Conservation (phyloP, 148 eudicot species). For the Spergularia marina region DNA sequence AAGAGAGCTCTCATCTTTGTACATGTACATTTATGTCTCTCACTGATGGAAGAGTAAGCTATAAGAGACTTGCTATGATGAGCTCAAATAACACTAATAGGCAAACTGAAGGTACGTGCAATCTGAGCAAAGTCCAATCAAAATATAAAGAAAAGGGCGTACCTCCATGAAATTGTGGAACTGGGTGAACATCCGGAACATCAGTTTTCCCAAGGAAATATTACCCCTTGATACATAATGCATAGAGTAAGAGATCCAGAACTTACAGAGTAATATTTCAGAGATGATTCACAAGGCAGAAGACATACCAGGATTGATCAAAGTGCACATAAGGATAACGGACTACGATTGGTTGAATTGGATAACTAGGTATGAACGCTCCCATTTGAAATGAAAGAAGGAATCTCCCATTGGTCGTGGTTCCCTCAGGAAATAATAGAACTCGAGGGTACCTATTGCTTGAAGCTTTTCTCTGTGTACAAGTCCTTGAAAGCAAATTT, state of each 20-base stretch:
- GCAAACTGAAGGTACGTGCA: background rate
- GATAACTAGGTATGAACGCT: slow-evolving; percentile 89
- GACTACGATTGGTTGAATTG: slow-evolving; percentile 85
- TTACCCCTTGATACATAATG: slow-evolving; percentile 60
- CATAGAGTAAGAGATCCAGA: slow-evolving; percentile 6
- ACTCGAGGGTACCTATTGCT: slow-evolving; percentile 73
- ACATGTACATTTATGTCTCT: background rate
- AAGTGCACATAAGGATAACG: slow-evolving; percentile 93
- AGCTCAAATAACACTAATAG: background rate
- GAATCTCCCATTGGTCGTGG: slow-evolving; percentile 85
- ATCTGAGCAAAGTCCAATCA: background rate
- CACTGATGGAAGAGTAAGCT: background rate
- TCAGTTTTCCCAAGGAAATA: slow-evolving; percentile 42
- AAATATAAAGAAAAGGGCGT: background rate
- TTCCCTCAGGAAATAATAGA: slow-evolving; percentile 97
- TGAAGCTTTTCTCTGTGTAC: slow-evolving; percentile 97
- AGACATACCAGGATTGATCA: slow-evolving; percentile 60
- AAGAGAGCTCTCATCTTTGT: background rate
- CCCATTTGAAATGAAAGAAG: slow-evolving; percentile 94
- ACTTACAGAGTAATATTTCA: slow-evolving; percentile 10
- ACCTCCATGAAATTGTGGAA: slow-evolving; percentile 46
- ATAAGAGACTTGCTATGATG: background rate
- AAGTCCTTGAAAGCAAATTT: slow-evolving; percentile 91
- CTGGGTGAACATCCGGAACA: slow-evolving; percentile 42
- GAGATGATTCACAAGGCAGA: slow-evolving; percentile 4